Conservation (phyloP, 2,329 filamentous ascomycete species). For the Aspergillus quadrilineatus region DNA sequence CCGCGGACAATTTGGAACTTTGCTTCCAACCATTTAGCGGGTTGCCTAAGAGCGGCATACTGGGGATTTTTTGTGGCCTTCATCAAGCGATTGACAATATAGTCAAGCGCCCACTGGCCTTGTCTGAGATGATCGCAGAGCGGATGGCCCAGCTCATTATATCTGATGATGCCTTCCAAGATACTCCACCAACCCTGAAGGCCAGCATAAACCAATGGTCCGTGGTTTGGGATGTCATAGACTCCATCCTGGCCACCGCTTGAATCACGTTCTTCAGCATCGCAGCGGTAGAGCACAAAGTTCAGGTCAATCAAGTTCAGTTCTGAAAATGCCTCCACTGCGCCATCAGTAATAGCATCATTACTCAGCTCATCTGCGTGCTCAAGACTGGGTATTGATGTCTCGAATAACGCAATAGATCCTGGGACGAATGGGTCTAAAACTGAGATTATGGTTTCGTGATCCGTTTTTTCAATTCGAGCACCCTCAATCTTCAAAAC, state of each 20-base stretch:
- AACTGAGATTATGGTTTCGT: constrained; percentile 76
- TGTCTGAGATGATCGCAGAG: constrained; percentile 89
- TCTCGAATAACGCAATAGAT: constrained; percentile 93
- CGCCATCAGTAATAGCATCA: constrained; percentile 74
- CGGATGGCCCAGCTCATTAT: constrained; percentile 90
- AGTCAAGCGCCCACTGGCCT: constrained; percentile 90
- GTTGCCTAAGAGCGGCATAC: constrained; percentile 62
- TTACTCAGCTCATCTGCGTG: constrained; percentile 80
- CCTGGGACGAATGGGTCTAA: constrained; percentile 85
- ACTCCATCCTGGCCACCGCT: constrained; percentile 80
- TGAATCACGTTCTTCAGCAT: constrained; percentile 80
- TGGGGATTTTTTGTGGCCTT: constrained; percentile 64
- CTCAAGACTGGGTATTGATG: constrained; percentile 86
- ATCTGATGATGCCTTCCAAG: constrained; percentile 75
- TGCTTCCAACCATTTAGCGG: constrained; percentile 75
- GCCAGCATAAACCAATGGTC: constrained; percentile 86
- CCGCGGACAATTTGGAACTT: constrained; percentile 82
- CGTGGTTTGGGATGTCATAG: constrained; percentile 81
- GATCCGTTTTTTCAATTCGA: constrained; percentile 66
- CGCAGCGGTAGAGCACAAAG: constrained; percentile 85
- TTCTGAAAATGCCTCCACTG: constrained; percentile 71
- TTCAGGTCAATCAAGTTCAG: constrained; percentile 82
- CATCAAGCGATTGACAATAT: constrained; percentile 75
- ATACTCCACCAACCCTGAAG: constrained; percentile 99
- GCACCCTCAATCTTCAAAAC: constrained; percentile 74